Base-by-base conservation (phyloP, 495 filamentous ascomycete genomes). In the Hyaloscypha bicolor region DNA sequence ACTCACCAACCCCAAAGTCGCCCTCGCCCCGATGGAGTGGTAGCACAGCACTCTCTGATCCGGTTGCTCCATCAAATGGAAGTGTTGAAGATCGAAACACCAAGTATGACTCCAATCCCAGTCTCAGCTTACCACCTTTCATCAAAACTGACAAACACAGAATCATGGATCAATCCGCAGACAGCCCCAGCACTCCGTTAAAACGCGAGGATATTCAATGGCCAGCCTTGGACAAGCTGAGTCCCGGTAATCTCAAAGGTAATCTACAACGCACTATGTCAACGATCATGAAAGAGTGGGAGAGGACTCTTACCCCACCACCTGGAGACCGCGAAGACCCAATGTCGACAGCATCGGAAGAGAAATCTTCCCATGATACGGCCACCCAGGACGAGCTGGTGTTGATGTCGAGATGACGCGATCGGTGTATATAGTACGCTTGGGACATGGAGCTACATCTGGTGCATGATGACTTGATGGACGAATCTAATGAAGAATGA, bases 231-330 rank as follows among this genome's bases (percentile, higher is more conserved):
- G 81, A 80, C 21, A 88, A 88, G 62, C 71, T 88, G 53, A 81
- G 83, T 3, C 86, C 88, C 19, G 53, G 79, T 6, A 86, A 86
- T 62, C 78, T 91, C 51, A 85, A 81, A 32, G 60, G 80, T 9
- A 86, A 87, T 60, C 77, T 91, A 55, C 85, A 81, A 60, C 80
- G 81, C 6, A 90, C 87, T 16, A 86, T 88, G 16, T 85, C 85
- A 31, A 86, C 82, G 57, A 78, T 90, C 62, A 90, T 91, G 87
- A 84, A 80, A 48, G 89, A 91, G 64, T 91, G 87, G 88, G 89
- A 92, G 74, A 81, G 76, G 55, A 75, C 51, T 57, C 62, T 75
- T n/a, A 70, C 72, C 4, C 67, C 72, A 6, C 67, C 70, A 30
- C 58, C 68, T 2, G 37, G 56, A 21, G 72, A 69, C 8, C 37